Conservation (phyloP, 75 land plant species). For the Picea sitchensis region DNA sequence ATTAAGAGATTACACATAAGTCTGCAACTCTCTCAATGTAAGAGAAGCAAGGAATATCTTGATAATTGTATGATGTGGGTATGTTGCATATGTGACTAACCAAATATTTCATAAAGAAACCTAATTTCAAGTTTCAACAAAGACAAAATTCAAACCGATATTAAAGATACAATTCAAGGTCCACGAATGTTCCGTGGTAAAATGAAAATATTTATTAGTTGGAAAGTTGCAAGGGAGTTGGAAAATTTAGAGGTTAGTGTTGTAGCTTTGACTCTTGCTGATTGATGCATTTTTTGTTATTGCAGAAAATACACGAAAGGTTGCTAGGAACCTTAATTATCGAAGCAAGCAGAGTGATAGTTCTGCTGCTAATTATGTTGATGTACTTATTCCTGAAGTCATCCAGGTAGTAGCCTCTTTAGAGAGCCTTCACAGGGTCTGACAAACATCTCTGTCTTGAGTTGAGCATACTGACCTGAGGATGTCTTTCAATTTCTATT, state of each 20-base stretch:
- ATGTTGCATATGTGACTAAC: too few relatives aligned
- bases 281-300: neutral
- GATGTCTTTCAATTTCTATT: neutral
- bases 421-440: neutral
- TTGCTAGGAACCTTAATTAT: constrained; percentile 71
- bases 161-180: too few relatives aligned
- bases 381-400: constrained; percentile 88
- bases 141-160: too few relatives aligned
- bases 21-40: too few relatives aligned
- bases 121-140: too few relatives aligned
- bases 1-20: too few relatives aligned
- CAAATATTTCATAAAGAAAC: neutral
- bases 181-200: too few relatives aligned
- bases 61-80: too few relatives aligned
- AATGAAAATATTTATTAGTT: neutral
- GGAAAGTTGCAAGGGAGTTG: neutral
- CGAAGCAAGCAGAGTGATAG: constrained; percentile 14
- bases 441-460: neutral
- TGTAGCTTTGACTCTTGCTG: constrained; percentile 3
- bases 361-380: constrained; percentile 30
- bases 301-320: constrained; percentile 81
- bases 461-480: neutral
- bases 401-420: constrained; percentile 57
- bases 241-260: neutral
- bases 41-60: too few relatives aligned